These are phyloP conservation scores for Volutella citrinella DNA, from an alignment of 2,329 filamentous ascomycete species.

Conservation along the genomic window DNA sequence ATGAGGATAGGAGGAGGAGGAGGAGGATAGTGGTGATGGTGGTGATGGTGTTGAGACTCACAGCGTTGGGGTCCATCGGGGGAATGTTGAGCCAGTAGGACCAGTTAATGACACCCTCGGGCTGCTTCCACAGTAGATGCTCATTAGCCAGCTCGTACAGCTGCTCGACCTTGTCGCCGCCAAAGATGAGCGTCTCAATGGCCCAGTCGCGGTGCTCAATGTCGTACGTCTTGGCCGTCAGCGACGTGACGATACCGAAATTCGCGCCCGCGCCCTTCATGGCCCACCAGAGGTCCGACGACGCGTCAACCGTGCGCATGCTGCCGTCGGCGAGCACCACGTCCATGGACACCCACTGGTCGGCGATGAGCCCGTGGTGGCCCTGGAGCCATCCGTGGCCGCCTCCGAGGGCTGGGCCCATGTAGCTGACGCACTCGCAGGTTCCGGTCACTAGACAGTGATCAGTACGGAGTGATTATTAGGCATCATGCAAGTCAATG, in stretches of 20 bases:
- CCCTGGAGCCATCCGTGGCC: slow-evolving; percentile 30
- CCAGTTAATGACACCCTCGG: slow-evolving; percentile 46
- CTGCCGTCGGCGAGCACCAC: slow-evolving; percentile 31
- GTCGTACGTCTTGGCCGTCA: slow-evolving; percentile 30
- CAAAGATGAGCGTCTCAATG: slow-evolving; percentile 40
- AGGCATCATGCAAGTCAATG: no score
- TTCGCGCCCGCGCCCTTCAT: slow-evolving; percentile 32
- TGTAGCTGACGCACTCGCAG: slow-evolving; percentile 26
- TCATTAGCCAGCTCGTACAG: slow-evolving; percentile 47
- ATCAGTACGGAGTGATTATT: no score
- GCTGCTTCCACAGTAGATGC: slow-evolving; percentile 40
- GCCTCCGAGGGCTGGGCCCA: slow-evolving; percentile 29
- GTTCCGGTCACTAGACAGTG: slow-evolving; percentile 22
- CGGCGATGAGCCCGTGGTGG: slow-evolving; percentile 28
- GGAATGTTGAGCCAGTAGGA: slow-evolving; percentile 44
- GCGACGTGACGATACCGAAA: slow-evolving; percentile 31
- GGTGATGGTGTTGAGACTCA: no score
- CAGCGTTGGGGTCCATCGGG: slow-evolving; percentile 37
- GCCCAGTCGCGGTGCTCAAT: slow-evolving; percentile 22
- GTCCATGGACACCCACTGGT: slow-evolving; percentile 31
- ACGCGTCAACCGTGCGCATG: slow-evolving; percentile 18
- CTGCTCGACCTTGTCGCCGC: slow-evolving; percentile 45
- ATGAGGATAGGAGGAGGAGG: no score
- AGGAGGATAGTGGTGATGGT: no score
- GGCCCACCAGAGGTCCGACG: slow-evolving; percentile 33